Evolutionary conservation across 768 basidiomycete genomes (phyloP), one percentile per base, ranked within the genome.

Genomic region (Auricularia sp.): DNA sequence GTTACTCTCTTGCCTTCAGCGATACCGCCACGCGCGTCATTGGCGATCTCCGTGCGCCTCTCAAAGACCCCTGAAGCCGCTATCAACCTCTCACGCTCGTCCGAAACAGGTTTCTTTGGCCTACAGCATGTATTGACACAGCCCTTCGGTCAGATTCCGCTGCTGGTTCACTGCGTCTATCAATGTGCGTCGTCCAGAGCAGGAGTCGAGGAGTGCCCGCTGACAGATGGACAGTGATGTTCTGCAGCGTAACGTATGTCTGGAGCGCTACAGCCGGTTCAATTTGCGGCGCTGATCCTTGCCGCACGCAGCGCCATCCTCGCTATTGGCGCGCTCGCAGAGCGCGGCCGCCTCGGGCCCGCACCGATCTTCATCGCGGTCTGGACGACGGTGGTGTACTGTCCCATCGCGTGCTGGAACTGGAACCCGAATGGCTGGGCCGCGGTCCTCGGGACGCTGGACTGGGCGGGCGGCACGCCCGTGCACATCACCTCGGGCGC

Each of bases 301-400:
- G 69, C 71, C 3, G 44, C 65, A 51, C 51, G 58, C 64, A 65
- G 29, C 6, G 29, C 56, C 56, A 59, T 59, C 16, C 56, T 59
- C 10, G 56, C 23, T 1, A 35, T 43, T 47, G 43, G 36, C 66
- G 78, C 89, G 10, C 81, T 91, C 61, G 93, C 93, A 4, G 93
- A 95, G 75, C 88, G 93, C 64, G 90, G 91, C 2, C 83, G 91
- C 60, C 83, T 95, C 42, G 77, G 91, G 5, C 93, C 92, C 0
- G 84, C 87, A 10, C 86, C 93, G 81, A 77, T 91, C 33, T 84
- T 95, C 71, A 81, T 84, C 3, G 94, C 94, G 75, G 67, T 86
- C 62, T 97, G 93, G 93, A 78, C 87, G 71, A 94, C 92, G 6
- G 67, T 94, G 61, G 91, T 94, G 18, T 93, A 94, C 73, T 91